Evolutionary conservation across 2,329 filamentous ascomycete genomes (phyloP).

Genomic region (Colletotrichum sp.): DNA sequence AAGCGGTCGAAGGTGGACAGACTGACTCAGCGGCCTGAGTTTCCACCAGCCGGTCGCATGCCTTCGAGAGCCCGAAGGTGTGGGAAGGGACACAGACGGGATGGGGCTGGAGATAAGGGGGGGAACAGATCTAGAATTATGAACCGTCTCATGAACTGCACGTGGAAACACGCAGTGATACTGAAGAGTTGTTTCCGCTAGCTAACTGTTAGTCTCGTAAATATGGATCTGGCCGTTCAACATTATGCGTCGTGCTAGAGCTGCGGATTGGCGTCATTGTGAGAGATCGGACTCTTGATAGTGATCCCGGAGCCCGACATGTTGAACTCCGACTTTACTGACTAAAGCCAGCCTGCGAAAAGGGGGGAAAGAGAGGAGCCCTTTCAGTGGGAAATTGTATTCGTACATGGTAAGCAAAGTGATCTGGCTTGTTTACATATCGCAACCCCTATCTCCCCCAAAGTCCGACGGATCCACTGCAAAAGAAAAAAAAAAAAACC

Average conservation of each 20-base stretch:
- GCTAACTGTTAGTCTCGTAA: not conserved
- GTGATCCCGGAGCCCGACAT: not conserved
- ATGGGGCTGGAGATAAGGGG: not conserved
- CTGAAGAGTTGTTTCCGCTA: not conserved
- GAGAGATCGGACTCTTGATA: not conserved
- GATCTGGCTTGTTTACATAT: not conserved
- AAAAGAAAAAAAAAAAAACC: too few species aligned
- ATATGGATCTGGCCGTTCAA: not conserved
- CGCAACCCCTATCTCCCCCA: not conserved
- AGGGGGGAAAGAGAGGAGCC: not conserved
- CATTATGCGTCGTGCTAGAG: not conserved
- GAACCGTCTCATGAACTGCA: not conserved
- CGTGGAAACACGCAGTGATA: not conserved
- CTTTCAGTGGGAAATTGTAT: not conserved
- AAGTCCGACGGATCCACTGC: not conserved
- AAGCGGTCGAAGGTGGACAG: not conserved
- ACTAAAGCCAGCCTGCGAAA: not conserved
- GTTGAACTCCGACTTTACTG: not conserved
- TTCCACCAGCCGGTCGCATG: not conserved
- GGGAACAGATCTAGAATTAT: not conserved
- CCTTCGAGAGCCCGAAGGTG: not conserved
- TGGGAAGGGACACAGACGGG: not conserved
- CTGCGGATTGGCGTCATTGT: not conserved
- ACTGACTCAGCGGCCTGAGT: slow-evolving; percentile 4
- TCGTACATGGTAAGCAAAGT: not conserved